Evolutionary conservation across 108 stramenopile genomes (phyloP), one percentile per base, ranked within the genome.

Genomic region (Nitzschia inconspicua): DNA sequence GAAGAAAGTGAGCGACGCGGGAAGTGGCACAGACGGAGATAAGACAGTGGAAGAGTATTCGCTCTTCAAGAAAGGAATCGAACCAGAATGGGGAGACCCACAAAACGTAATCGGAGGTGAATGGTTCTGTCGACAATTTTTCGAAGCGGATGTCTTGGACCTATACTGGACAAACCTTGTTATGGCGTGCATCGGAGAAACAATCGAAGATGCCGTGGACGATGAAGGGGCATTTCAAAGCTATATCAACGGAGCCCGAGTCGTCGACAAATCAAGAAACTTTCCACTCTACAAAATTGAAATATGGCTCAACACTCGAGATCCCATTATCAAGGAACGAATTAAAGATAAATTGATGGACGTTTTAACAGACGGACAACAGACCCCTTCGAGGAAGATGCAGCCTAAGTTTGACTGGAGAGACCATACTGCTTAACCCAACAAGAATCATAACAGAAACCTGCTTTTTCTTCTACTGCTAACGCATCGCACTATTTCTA

Each of bases 61-160:
- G 37, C 57, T 95, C 34, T 97, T 97, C 83, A 95, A 95, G 71
- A 89, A 93, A 57, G 93, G 94, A 47, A 94, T 97, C 63, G 81
- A 89, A 70, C 96, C 96, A 1, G 94, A 93, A 73, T 97, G 96
- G 96, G 93, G 89, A 56, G 96, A 95, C 64, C 77, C 88, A 11
- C 63, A 73, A 37, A 97, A 97, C 82, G 71, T 79, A 43, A 65
- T 70, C 34, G 96, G 96, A 23, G 93, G 91, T 55, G 90, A 94
- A 69, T 95, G 89, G 84, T 90, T 82, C 62, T 85, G 85, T 64
- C 79, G 94, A 51, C 79, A 83, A 29, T 72, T 65, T 57, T 69
- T 91, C 43, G 89, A 91, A 52, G 29, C 69, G 30, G 84, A 89
- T 27, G 72, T 82, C 31, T 56, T 94, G 65, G 91, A 97, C 74